Evolutionary conservation across 257 asterid genomes (phyloP), one percentile per base, ranked within the genome.

Genomic region (Solanum appendiculatum): DNA sequence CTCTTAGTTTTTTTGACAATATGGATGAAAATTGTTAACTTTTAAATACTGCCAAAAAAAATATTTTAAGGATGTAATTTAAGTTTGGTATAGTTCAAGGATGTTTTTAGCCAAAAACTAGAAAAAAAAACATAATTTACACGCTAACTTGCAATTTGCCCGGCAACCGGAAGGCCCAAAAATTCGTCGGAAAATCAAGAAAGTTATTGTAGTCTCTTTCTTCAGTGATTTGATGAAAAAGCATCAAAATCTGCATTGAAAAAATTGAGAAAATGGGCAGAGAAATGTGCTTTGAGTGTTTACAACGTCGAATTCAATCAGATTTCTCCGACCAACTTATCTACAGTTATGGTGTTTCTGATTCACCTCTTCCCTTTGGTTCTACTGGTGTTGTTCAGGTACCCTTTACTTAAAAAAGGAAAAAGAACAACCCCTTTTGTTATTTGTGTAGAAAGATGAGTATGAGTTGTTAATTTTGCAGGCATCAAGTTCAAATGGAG

Each of bases 341-440:
- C 85, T 92, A 94, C 90, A 34, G 89, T 86, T 91, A 91, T 86
- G 95, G 96, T 54, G 83, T 94, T 89, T 91, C 99, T 63, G 92
- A 93, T 90, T 92, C 96, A 14, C 90, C 92, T 25, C 93, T 94
- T 74, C 98, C 98, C 34, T 97, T 94, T 29, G 98, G 92, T 69
- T 93, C 96, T 60, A 77, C 90, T 39, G 98, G 98, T 36, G 89
- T 95, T 84, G 96, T 96, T 88, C 94, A 94, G 98, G 99, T 95
- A 72, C 83, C 48, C 4, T 27, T 31, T 9, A 37, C 80, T 88
- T 4, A 73, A 34, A 63, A 78, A 64, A 33, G 75, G 15, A 6
- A 48, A 51, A 34, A 11, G 25, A 73, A 34, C 82, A 74, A 73
- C 29, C n/a, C 14, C 2, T 36, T 68, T 36, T 44, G n/a, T 69